phyloP scores from a whole-genome alignment of 139 green algal species.

The Trebouxia sp. region DNA sequence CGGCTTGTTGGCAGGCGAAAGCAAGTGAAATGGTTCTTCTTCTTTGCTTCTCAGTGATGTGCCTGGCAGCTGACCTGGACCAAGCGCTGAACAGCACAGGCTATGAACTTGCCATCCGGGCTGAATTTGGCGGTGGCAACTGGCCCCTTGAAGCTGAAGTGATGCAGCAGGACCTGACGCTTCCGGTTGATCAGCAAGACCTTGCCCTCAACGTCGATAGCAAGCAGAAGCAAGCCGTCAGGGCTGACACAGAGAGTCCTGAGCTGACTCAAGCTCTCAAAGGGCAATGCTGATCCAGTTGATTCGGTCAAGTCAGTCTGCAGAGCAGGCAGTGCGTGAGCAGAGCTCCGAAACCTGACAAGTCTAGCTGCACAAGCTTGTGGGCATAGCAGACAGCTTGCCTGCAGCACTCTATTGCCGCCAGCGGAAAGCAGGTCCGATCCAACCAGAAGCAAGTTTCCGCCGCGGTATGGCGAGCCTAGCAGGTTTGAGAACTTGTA shows the following conservation, averaged over 20 bases:
- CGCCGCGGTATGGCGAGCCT: slow-evolving; percentile 92
- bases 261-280: slow-evolving; percentile 78
- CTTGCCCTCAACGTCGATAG: slow-evolving; percentile 82
- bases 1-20: too few species aligned
- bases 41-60: too few species aligned
- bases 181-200: slow-evolving; percentile 79
- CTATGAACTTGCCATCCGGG: slow-evolving; percentile 87
- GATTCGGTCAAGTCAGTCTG: slow-evolving; percentile 79
- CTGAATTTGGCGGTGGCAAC: slow-evolving; percentile 84
- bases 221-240: slow-evolving; percentile 82
- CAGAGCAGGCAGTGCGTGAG: not conserved
- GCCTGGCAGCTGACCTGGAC: slow-evolving; percentile 82
- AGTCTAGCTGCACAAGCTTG: not conserved
- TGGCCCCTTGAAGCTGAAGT: slow-evolving; percentile 88
- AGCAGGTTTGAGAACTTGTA: slow-evolving; percentile 87
- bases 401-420: slow-evolving; percentile 88
- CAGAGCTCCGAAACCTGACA: not conserved
- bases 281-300: slow-evolving; percentile 76
- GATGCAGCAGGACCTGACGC: slow-evolving; percentile 84
- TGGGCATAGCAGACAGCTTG: too few species aligned
- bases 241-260: slow-evolving; percentile 77
- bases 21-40: too few species aligned
- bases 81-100: slow-evolving; percentile 80
- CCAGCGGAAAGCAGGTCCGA: slow-evolving; percentile 83
- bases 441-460: slow-evolving; percentile 81